phyloP scores from a whole-genome alignment of 2,329 filamentous ascomycete genomes.

The Amauroascus niger region DNA sequence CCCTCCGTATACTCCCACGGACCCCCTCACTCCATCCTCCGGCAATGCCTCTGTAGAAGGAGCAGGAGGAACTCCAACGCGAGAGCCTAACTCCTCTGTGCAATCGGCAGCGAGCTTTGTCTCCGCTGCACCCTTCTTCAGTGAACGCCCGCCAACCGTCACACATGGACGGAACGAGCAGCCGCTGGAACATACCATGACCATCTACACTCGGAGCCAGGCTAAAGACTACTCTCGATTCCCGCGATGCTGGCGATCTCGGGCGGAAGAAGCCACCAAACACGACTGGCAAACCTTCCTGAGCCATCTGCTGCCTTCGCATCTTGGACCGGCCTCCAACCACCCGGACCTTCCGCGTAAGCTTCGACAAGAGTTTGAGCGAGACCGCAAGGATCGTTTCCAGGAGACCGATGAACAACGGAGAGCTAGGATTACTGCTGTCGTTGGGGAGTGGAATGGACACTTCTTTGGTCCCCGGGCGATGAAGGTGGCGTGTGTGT shows the following conservation, averaged over 20 bases:
- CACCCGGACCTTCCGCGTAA: constrained; percentile 30
- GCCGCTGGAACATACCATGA: constrained; percentile 30
- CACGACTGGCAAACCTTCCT: constrained; percentile 39
- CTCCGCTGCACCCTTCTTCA: constrained; percentile 34
- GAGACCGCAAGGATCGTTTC: constrained; percentile 35
- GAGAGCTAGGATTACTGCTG: constrained; percentile 30
- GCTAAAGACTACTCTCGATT: constrained; percentile 35
- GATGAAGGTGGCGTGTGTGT: constrained; percentile 28
- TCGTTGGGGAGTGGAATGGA: constrained; percentile 37
- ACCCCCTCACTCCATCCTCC: constrained; percentile 26
- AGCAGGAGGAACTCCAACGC: constrained; percentile 15
- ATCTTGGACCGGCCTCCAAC: constrained; percentile 30
- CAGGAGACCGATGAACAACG: constrained; percentile 36
- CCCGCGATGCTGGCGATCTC: constrained; percentile 33
- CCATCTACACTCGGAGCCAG: constrained; percentile 35
- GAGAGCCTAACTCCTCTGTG: constrained; percentile 14
- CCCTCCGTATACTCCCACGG: constrained; percentile 35
- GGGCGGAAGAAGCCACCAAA: constrained; percentile 29
- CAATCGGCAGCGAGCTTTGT: constrained; percentile 12
- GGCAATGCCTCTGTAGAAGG: constrained; percentile 13
- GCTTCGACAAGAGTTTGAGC: constrained; percentile 33
- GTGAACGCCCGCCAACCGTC: constrained; percentile 26
- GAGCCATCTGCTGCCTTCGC: constrained; percentile 34
- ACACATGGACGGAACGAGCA: constrained; percentile 21
- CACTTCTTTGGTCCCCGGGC: constrained; percentile 34